Base-by-base conservation (phyloP, 306 rosid species). In the Canavalia gladiata region DNA sequence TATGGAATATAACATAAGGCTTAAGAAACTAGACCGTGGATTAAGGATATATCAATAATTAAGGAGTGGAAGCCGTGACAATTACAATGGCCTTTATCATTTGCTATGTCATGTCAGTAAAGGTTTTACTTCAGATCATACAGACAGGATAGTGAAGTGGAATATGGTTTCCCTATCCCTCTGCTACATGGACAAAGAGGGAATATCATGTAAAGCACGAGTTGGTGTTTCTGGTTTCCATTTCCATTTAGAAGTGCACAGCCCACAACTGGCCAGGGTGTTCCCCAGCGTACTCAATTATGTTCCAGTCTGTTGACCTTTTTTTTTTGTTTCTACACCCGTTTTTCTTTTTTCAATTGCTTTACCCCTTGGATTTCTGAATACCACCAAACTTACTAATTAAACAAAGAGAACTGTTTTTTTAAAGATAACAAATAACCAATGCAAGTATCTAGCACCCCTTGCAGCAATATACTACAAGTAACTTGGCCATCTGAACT, bases 11-110 rank as follows among this genome's bases (percentile, higher is more conserved):
- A 68, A 65, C 33, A 42, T 5, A 25, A 75, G 69, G 64, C 71
- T 70, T 35, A 30, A 9, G 47, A 75, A 56, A 12, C 9, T 5
- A 54, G 37, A 12, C 7, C 7, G 37, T 54, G 57, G 75, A 41
- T 69, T 9, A 67, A 66, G 12, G 34, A 55, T 67, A 41, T 37
- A 55, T 64, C 35, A 34, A 42, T 45, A 29, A 45, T 56, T 41
- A 7, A 72, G 25, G 68, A 43, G 56, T n/a, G 31, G 58, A 65
- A 57, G 56, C 68, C 29, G 8, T 67, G 49, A 34, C 11, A 66
- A 34, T 34, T 72, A 62, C 18, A 68, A 68, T 67, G 56, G 28
- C 60, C 45, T 41, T 78, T 41, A 25, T 30, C 62, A 71, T 65
- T 18, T 57, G 33, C 63, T 47, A 31, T 4, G 55, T 45, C 28